Conservation (phyloP, 495 filamentous ascomycete species). For the Bathelium albidoporum region DNA sequence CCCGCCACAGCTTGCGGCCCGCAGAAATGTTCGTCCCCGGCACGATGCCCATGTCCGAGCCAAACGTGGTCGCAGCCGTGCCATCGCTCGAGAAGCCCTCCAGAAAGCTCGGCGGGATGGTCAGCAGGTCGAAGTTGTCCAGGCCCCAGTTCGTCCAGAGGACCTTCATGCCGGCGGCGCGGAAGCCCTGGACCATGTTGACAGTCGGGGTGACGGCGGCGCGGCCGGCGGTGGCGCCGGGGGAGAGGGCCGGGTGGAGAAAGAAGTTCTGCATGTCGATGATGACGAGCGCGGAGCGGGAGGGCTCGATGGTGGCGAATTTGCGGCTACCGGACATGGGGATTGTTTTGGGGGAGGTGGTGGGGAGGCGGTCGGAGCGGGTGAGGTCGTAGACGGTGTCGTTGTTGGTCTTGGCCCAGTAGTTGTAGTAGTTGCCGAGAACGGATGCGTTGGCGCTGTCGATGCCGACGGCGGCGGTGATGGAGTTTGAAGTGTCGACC, state of each 20-base stretch:
- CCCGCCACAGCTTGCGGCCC: conserved; percentile 26
- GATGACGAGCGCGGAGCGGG: conserved; percentile 13
- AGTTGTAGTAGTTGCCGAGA: conserved; percentile 19
- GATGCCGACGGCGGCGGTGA: conserved; percentile 11
- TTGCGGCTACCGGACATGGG: conserved; percentile 20
- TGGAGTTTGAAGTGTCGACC: conserved; percentile 8
- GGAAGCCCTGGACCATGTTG: conserved; percentile 20
- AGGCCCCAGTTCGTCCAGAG: conserved; percentile 30
- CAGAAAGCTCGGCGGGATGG: conserved; percentile 29
- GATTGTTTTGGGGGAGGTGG: conserved; percentile 20
- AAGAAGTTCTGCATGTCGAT: conserved; percentile 19
- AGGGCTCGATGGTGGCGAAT: conserved; percentile 15
- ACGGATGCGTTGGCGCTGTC: conserved; percentile 10
- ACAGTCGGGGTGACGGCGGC: conserved; percentile 14
- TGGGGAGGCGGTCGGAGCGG: conserved; percentile 15
- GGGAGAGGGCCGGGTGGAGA: conserved; percentile 18
- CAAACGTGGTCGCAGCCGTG: conserved; percentile 16
- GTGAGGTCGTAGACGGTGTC: conserved; percentile 20
- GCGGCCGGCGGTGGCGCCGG: conserved; percentile 14
- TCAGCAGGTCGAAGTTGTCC: conserved; percentile 27
- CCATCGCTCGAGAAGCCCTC: conserved; percentile 23
- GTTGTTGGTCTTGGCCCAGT: conserved; percentile 13
- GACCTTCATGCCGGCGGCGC: conserved; percentile 20
- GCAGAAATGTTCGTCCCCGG: conserved; percentile 23
- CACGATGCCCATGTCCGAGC: conserved; percentile 28